Percentiles rank a stretch among this genome's conserved stretches.
These are phyloP conservation scores for Saccharomycopsis sp. DNA, from an alignment of 805 yeast genomes.

Conservation along the genomic window DNA sequence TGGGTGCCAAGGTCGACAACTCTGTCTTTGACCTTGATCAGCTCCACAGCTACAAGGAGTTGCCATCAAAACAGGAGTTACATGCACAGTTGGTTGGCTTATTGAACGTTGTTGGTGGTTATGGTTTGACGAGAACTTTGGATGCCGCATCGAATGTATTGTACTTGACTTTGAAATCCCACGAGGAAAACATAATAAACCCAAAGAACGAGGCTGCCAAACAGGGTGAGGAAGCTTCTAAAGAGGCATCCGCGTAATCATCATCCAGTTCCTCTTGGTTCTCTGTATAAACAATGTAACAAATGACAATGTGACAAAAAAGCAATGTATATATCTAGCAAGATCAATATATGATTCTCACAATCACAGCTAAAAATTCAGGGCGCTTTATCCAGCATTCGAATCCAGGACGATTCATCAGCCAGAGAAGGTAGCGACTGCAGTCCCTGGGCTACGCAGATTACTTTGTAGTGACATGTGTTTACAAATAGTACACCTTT, in stretches of 20 bases:
- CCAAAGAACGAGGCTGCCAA: not conserved
- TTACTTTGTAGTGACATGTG: too few relatives aligned
- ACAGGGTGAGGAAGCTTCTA: not conserved
- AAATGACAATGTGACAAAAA: not conserved
- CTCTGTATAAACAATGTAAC: too few relatives aligned
- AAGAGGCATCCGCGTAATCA: not conserved
- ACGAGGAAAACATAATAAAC: conserved; percentile 24
- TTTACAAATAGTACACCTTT: too few relatives aligned
- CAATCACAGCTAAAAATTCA: too few relatives aligned
- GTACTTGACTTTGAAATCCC: conserved; percentile 69
- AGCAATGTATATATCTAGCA: not conserved
- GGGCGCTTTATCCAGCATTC: too few relatives aligned
- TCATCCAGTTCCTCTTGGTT: not conserved
- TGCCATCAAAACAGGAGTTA: conserved; percentile 65
- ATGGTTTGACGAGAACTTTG: conserved; percentile 78
- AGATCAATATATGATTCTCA: too few relatives aligned
- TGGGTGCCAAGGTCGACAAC: conserved; percentile 80
- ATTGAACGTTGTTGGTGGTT: conserved; percentile 81
- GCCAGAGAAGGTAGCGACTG: too few relatives aligned
- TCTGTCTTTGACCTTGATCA: conserved; percentile 45
- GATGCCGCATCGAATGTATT: conserved; percentile 60
- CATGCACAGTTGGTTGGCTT: conserved; percentile 80
- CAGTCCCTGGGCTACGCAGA: too few relatives aligned
- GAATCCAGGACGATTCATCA: too few relatives aligned
- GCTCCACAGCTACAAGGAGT: conserved; percentile 57